A percentile compares a stretch with the other conserved stretches of the same genome.
These are phyloP conservation scores for Leucogyrophana mollusca DNA, from an alignment of 768 basidiomycete species.

Conservation along the genomic window DNA sequence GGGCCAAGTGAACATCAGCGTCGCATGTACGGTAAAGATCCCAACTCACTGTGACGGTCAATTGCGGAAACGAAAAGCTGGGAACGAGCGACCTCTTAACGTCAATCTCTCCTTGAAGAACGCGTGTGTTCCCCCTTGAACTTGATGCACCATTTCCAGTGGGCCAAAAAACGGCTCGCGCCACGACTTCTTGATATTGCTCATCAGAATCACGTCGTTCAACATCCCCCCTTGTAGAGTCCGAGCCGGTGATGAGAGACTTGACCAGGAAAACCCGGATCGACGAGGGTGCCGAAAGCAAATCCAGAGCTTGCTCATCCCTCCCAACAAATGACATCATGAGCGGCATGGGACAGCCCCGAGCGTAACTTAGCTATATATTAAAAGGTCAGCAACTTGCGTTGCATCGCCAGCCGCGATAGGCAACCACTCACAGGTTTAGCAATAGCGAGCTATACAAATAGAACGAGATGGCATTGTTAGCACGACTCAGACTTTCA, in stretches of 20 bases:
- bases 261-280: slow-evolving; percentile 41
- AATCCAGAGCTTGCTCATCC: slow-evolving; percentile 45
- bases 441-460: slow-evolving; percentile 42
- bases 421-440: slow-evolving; percentile 33
- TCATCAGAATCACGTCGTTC: slow-evolving; percentile 38
- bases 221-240: slow-evolving; percentile 37
- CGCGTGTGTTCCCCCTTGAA: slow-evolving; percentile 28
- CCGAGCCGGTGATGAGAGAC: slow-evolving; percentile 42
- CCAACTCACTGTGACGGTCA: slow-evolving; percentile 41
- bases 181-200: slow-evolving; percentile 36
- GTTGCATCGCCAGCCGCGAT: background rate
- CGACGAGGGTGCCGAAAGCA: slow-evolving; percentile 38
- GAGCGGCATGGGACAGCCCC: slow-evolving; percentile 48
- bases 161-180: slow-evolving; percentile 49
- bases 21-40: background rate
- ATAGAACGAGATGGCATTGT: background rate
- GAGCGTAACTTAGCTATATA: slow-evolving; percentile 41
- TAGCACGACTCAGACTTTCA: background rate
- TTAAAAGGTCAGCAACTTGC: background rate
- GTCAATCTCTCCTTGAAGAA: slow-evolving; percentile 47
- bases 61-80: slow-evolving; percentile 37
- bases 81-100: slow-evolving; percentile 40
- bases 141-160: slow-evolving; percentile 25
- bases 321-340: slow-evolving; percentile 37
- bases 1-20: background rate